Evolutionary conservation across 225 moss, liverwort and hornwort species (phyloP), one percentile per base, ranked within the genome.

Genomic region (Antitrichia curtipendula): DNA sequence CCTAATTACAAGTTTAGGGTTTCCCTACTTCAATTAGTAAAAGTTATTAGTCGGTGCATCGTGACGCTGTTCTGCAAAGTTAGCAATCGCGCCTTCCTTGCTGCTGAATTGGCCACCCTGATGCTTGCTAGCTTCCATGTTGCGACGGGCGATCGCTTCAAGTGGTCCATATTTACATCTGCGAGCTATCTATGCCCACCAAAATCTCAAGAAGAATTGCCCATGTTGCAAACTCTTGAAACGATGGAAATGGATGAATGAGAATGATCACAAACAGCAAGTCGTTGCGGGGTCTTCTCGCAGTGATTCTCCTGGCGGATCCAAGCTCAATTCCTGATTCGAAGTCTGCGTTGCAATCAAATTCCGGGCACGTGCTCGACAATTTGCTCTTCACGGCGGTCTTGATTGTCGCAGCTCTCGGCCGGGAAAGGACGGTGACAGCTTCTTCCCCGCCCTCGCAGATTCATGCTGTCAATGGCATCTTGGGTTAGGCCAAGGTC

Each of bases 401-500:
- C 89, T n/a, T n/a, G n/a, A n/a, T 90, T 97, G 29, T 88, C 58
- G 72, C 92, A 92, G 49, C 60, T 70, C 85, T 95, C 17, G 22
- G 93, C 91, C 71, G 74, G 63, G 87, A 91, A 56, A 96, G 89
- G 57, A 88, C 90, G 17, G 86, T 79, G 53, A 95, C 70, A 73
- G 94, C 94, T 81, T 95, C 92, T 57, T 87, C 88, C 5, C 92
- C 4, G 18, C 9, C 17, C 91, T 59, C 93, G 93, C 79, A 92
- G 86, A 50, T 91, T 90, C 34, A 90, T 89, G 62, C 95, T 93
- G 57, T 92, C 86, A 57, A 85, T 87, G 54, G 91, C 87, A 77
- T 93, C 90, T 6, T 91, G 82, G 59, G 92, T 90, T 87, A 93
- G 91, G 58, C 91, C 91, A 16, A 94, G 88, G 88, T 95, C 95